These are phyloP conservation scores for Akanthomyces dipterigenus DNA, from an alignment of 2,329 filamentous ascomycete genomes.

Conservation along the genomic window DNA sequence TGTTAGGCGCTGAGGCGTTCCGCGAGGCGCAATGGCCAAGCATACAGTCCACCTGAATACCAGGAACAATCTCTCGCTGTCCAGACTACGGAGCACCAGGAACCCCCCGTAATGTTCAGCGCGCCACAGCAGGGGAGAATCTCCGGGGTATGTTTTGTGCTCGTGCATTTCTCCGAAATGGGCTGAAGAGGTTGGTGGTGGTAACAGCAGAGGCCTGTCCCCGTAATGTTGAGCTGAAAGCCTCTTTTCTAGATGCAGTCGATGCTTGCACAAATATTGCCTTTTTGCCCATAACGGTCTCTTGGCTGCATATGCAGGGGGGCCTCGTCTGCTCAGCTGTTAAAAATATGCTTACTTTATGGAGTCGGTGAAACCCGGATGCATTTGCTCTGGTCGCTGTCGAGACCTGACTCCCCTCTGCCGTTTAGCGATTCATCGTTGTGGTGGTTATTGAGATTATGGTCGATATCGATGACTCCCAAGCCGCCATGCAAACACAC, in stretches of 20 bases:
- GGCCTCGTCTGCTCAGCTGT: neutral
- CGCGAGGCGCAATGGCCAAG: neutral
- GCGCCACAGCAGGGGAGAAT: neutral
- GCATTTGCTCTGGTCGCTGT: no score
- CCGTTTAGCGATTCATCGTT: no score
- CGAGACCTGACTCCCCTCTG: no score
- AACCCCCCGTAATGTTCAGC: neutral
- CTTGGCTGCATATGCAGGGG: neutral
- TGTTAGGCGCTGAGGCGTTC: neutral
- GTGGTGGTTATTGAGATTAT: no score
- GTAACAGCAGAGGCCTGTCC: neutral
- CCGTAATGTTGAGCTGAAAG: neutral
- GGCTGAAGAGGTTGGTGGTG: neutral
- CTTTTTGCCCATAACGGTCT: neutral
- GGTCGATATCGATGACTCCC: no score
- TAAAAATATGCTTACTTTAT: neutral
- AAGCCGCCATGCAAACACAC: no score
- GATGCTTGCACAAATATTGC: neutral
- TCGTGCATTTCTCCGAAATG: neutral
- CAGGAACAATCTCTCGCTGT: neutral
- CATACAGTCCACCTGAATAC: neutral
- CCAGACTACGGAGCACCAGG: neutral
- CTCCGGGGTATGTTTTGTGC: neutral
- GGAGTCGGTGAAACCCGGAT: neutral
- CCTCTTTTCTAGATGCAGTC: neutral